phyloP scores from a whole-genome alignment of 2,329 filamentous ascomycete genomes.

The Ramichloridium luteum region DNA sequence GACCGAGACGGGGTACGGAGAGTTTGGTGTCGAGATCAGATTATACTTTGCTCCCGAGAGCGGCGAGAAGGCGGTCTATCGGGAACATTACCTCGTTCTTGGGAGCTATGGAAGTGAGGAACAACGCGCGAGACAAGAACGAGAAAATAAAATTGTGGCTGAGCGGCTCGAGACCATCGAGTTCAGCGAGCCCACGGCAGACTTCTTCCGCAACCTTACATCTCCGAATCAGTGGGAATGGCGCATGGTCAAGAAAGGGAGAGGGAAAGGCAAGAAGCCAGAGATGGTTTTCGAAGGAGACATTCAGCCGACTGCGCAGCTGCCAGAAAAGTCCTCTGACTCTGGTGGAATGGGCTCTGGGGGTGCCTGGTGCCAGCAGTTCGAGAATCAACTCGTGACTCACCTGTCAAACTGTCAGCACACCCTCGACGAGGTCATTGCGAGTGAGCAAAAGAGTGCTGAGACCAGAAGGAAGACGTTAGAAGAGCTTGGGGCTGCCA shows the following conservation, averaged over 20 bases:
- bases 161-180: conserved; percentile 89
- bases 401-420: conserved; percentile 47
- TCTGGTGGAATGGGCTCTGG: conserved; percentile 52
- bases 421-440: conserved; percentile 39
- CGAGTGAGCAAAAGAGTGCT: conserved; percentile 19
- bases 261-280: conserved; percentile 39
- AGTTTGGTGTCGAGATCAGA: conserved; percentile 93
- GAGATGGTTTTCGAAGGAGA: conserved; percentile 46
- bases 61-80: conserved; percentile 86
- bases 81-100: conserved; percentile 83
- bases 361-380: conserved; percentile 37
- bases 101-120: conserved; percentile 75
- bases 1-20: conserved; percentile 90
- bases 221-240: conserved; percentile 49
- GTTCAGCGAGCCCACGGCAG: conserved; percentile 93
- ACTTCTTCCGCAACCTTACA: conserved; percentile 80
- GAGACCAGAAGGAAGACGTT: conserved; percentile 20
- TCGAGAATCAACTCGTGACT: conserved; percentile 20
- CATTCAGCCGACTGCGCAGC: conserved; percentile 52
- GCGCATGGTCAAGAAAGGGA: conserved; percentile 43
- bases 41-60: conserved; percentile 83
- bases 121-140: conserved; percentile 55
- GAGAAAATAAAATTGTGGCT: conserved; percentile 53
- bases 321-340: conserved; percentile 55
- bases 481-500: conserved; percentile 15